These are phyloP conservation scores for Claviceps fusiformis DNA, from an alignment of 2,329 filamentous ascomycete species.

Conservation along the genomic window DNA sequence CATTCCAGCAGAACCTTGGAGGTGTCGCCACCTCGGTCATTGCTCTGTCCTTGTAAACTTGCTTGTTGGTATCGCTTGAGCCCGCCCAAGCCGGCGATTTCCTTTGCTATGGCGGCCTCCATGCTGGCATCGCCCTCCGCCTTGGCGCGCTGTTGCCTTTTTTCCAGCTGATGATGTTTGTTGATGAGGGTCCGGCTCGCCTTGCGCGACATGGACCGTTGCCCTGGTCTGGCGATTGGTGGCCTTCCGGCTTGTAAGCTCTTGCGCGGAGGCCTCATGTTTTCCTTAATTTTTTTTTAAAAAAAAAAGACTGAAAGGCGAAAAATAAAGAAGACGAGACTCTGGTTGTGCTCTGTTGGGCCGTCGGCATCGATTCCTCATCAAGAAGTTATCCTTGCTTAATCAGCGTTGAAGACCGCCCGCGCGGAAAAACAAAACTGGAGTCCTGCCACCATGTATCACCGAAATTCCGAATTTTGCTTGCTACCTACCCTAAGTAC, in stretches of 20 bases:
- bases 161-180: constrained; percentile 51
- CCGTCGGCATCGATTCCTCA: no score
- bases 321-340: not conserved
- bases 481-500: no score
- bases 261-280: constrained; percentile 30
- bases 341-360: not conserved
- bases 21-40: constrained; percentile 53
- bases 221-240: constrained; percentile 34
- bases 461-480: no score
- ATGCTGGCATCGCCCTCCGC: constrained; percentile 34
- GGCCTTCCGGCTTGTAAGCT: constrained; percentile 38
- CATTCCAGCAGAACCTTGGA: constrained; percentile 51
- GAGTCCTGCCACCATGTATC: no score
- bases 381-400: no score
- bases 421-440: no score
- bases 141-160: constrained; percentile 43
- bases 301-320: not conserved
- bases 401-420: not conserved
- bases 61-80: constrained; percentile 52
- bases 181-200: constrained; percentile 52
- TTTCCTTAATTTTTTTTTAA: not conserved
- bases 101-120: constrained; percentile 32
- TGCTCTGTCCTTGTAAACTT: constrained; percentile 53
- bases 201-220: constrained; percentile 48
- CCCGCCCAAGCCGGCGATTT: constrained; percentile 46